Evolutionary conservation across 257 asterid genomes (phyloP).

Genomic region (Solanum piurae): DNA sequence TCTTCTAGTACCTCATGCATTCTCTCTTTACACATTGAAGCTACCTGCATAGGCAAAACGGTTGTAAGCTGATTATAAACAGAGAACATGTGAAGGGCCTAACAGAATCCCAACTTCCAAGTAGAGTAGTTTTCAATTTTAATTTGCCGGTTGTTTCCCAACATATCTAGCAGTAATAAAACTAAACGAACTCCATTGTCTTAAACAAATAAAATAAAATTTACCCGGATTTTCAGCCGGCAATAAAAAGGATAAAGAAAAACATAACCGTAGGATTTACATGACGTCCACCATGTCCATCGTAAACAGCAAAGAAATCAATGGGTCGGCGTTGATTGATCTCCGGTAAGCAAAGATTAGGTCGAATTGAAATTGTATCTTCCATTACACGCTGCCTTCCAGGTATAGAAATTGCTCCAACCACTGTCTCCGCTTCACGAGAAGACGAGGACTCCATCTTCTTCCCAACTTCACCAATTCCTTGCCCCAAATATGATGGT

Average conservation of each 20-base stretch:
- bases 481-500: not conserved
- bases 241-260: not conserved
- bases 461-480: not conserved
- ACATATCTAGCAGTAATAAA: too few species aligned
- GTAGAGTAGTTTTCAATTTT: not conserved
- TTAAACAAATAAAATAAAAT: too few species aligned
- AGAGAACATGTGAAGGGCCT: not conserved
- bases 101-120: not conserved
- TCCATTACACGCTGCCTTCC: constrained; percentile 12
- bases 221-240: too few species aligned
- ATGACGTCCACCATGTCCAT: constrained; percentile 18
- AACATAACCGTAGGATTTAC: not conserved
- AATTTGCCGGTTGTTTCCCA: too few species aligned
- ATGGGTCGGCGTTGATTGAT: not conserved
- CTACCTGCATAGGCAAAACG: not conserved
- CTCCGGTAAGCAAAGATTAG: constrained; percentile 7
- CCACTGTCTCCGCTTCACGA: not conserved
- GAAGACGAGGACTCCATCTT: not conserved
- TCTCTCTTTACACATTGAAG: constrained; percentile 7
- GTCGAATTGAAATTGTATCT: not conserved
- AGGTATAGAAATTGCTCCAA: constrained; percentile 7
- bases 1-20: constrained; percentile 7
- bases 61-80: not conserved
- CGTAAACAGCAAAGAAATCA: constrained; percentile 13
- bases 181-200: too few species aligned